Base-by-base conservation (phyloP, 1,284 basidiomycete species). In the Boletellus sp. region DNA sequence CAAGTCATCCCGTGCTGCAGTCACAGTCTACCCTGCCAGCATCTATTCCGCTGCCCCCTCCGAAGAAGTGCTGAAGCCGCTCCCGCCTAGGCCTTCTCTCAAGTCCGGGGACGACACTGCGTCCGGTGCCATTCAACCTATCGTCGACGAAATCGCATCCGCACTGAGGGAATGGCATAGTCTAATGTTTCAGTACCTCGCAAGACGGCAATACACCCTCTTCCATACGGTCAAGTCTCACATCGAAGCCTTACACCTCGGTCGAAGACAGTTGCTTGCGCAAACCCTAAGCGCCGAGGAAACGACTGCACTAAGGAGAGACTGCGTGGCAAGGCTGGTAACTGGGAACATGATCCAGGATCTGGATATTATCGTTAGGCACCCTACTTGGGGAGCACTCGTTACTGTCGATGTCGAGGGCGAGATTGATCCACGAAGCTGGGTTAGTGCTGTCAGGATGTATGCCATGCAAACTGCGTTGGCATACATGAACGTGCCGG, bases 141-240 rank as follows among this genome's bases (percentile, higher is more conserved):
- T 98, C 62, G 84, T 98, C 48, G 96, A 99, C 71, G 96, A 99
- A 73, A 97, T 99, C 60, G 91, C 96, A 0, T 96, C 93, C 19
- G 94, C 96, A 0, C 74, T 98, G 39, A 84, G 95, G 35, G 96
- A 98, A 79, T 98, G 95, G 93, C 89, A 94, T 64, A 82, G 83
- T 26, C 79, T 96, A 28, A 88, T 97, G 79, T 95, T 94, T 64
- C 85, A 87, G 50, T 95, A 97, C 69, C 86, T 99, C 24, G 85
- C 87, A 4, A 79, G 83, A 47, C 82, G 93, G 51, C 91, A 98
- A 64, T 99, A 99, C 74, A 82, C 82, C 39, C 82, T 96, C 18
- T 97, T 98, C 71, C 83, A 89, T 58, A 78, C 83, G 6, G 92
- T 98, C 44, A 85, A 86, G 51, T 87, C 89, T 50, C 93, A 97